Evolutionary conservation across 441 rosid genomes (phyloP).

Genomic region (Syzygium syzygioides): DNA sequence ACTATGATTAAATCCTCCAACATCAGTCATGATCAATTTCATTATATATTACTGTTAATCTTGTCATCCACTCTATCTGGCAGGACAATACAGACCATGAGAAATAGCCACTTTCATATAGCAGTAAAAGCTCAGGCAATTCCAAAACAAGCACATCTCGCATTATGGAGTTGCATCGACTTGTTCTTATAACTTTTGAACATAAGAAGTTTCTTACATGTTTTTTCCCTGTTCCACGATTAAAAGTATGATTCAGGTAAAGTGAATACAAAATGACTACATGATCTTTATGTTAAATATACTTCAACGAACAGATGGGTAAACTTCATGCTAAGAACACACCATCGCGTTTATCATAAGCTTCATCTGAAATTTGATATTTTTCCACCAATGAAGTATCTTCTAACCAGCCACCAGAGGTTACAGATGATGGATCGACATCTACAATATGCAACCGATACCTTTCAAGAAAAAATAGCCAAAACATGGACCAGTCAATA

Average conservation of each 20-base stretch:
- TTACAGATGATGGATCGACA: constrained; percentile 86
- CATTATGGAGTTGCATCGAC: background rate
- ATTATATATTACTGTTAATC: background rate
- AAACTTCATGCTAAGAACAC: constrained; percentile 1
- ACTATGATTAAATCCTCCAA: background rate
- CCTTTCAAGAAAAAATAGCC: constrained; percentile 24
- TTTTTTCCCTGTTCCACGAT: background rate
- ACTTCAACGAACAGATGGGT: background rate
- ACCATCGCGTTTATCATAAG: constrained; percentile 67
- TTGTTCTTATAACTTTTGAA: background rate
- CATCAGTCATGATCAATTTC: background rate
- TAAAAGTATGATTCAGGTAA: background rate
- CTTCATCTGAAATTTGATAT: constrained; percentile 81
- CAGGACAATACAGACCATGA: background rate
- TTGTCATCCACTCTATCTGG: background rate
- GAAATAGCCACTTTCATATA: background rate
- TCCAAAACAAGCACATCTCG: background rate
- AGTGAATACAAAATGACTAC: background rate
- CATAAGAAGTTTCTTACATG: background rate
- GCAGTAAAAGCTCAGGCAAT: background rate
- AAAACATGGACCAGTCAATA: background rate
- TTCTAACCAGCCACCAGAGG: constrained; percentile 93
- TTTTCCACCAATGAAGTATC: constrained; percentile 86
- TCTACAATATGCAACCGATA: constrained; percentile 70
- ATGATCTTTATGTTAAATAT: background rate